Conservation (phyloP, 2,329 filamentous ascomycete genomes). For the Penicillium sp. region DNA sequence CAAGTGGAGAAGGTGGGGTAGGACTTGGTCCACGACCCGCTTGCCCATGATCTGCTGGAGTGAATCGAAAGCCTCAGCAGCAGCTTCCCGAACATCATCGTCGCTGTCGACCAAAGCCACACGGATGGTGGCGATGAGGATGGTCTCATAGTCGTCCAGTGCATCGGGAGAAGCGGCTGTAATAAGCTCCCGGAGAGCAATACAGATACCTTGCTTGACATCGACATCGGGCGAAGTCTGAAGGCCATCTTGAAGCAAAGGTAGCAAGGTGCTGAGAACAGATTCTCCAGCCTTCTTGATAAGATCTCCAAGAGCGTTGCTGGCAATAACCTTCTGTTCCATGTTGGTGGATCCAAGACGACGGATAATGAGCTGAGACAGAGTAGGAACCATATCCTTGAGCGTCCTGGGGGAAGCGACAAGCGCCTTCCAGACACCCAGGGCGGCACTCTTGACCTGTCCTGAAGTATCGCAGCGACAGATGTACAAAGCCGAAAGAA, state of each 20-base stretch:
- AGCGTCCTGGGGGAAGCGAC: conserved; percentile 88
- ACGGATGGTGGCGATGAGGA: conserved; percentile 87
- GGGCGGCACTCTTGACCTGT: conserved; percentile 81
- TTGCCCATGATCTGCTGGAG: conserved; percentile 92
- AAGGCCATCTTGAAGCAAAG: conserved; percentile 87
- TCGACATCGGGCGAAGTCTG: conserved; percentile 85
- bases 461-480: conserved; percentile 95
- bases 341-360: conserved; percentile 92
- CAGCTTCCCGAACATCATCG: conserved; percentile 85
- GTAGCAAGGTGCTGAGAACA: conserved; percentile 79
- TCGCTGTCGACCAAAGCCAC: conserved; percentile 88
- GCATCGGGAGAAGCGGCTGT: conserved; percentile 81
- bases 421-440: conserved; percentile 94
- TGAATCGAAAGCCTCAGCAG: conserved; percentile 94
- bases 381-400: conserved; percentile 90
- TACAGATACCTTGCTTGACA: conserved; percentile 94
- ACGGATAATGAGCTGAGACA: conserved; percentile 91
- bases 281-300: conserved; percentile 96
- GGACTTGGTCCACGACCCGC: conserved; percentile 87
- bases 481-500: conserved; percentile 94
- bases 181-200: conserved; percentile 91
- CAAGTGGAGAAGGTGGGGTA: conserved; percentile 88
- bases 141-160: conserved; percentile 91
- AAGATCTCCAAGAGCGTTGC: conserved; percentile 91
- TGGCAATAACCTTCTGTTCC: conserved; percentile 98